phyloP scores from a whole-genome alignment of 1,284 basidiomycete genomes.

The Fereydounia khargensis region DNA sequence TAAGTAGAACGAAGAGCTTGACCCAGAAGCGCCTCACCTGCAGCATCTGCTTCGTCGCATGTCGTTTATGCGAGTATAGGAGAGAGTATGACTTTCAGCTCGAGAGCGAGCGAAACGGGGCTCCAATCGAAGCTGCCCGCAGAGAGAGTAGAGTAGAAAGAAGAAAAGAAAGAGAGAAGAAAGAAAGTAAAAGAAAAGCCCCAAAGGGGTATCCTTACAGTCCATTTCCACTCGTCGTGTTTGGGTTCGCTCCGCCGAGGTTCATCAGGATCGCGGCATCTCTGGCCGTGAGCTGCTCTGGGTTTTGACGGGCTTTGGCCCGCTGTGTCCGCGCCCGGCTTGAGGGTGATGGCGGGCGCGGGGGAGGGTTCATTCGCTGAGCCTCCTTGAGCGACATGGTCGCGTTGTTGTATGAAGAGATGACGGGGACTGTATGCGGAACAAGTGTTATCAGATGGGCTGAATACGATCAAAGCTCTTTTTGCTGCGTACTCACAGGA shows the following conservation, averaged over 20 bases:
- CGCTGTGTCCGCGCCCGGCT: slow-evolving; percentile 85
- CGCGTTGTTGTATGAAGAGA: slow-evolving; percentile 94
- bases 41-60: too few species aligned
- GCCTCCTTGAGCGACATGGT: slow-evolving; percentile 93
- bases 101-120: too few species aligned
- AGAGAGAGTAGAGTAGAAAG: background rate
- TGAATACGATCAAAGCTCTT: too few species aligned
- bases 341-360: slow-evolving; percentile 86
- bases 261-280: slow-evolving; percentile 59
- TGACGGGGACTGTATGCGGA: slow-evolving; percentile 71
- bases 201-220: background rate
- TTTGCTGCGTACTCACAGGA: slow-evolving; percentile 33
- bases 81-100: too few species aligned
- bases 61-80: too few species aligned
- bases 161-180: background rate
- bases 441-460: too few species aligned
- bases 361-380: slow-evolving; percentile 91
- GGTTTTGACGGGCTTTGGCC: slow-evolving; percentile 80
- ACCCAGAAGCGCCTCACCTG: too few species aligned
- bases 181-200: background rate
- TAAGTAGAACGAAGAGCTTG: too few species aligned
- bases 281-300: slow-evolving; percentile 75
- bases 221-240: slow-evolving; percentile 2
- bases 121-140: too few species aligned
- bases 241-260: slow-evolving; percentile 13